Evolutionary conservation across 192 early-diverging fungal species (phyloP), one percentile per base, ranked within the genome.

Genomic region (Podila minutissima): DNA sequence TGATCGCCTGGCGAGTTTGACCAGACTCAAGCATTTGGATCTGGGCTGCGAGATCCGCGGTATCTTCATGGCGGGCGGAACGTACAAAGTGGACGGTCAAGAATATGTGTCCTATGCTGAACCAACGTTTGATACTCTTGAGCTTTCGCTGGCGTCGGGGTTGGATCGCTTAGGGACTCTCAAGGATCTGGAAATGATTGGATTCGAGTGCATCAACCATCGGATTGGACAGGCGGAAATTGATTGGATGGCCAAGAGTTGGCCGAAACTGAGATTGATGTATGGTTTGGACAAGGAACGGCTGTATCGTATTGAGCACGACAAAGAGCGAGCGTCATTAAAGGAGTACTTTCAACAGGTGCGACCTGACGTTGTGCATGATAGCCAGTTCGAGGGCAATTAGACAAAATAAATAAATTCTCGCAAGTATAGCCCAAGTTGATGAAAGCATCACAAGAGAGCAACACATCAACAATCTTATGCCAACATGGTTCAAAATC

Each of bases 151-250:
- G 0, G 67, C 57, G 0, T 58, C 55, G 4, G 67, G 67, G 12
- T 38, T 68, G 20, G 53, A 57, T 1, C 55, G 19, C 0, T 29
- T 69, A 0, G 55, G 1, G 0, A 26, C 17, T 17, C 55, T 69
- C 13, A 48, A 69, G 26, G 6, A 60, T 24, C 24, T 69, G 37
- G 67, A 69, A 58, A n/a, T 69, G 38, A 28, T 60, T 60, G 67
- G 67, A 58, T 69, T 69, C 26, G 67, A 69, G 37, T 29, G 37
- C 3, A 29, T 59, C 0, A 59, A 69, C 4, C 67, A 69, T 20
- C 15, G 67, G 37, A 46, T 68, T 41, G 37, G 55, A 7, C 2
- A 15, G 7, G 26, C 0, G 0, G 67, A 69, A 38, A 3, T 69
- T 2, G 67, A 59, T 2, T 59, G 53, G 57, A 69, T 69, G 67